Evolutionary conservation across 2,329 filamentous ascomycete genomes (phyloP).

Genomic region (Cytospora piceicola): DNA sequence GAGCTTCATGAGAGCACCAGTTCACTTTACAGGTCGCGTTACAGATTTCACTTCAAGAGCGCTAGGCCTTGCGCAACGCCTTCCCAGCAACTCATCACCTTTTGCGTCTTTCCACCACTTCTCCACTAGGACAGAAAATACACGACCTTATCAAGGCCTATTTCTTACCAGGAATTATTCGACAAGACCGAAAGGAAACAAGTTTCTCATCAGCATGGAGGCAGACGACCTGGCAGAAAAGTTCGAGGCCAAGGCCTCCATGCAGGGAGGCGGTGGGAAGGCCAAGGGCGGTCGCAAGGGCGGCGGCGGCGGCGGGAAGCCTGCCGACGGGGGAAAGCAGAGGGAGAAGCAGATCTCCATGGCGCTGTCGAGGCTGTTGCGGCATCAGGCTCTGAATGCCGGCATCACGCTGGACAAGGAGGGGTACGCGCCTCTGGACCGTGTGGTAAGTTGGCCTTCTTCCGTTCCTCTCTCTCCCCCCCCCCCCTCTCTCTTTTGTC

Average conservation of each 20-base stretch:
- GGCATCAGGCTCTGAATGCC: conserved; percentile 61
- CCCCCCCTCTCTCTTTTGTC: conserved; percentile 15
- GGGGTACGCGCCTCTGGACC: conserved; percentile 61
- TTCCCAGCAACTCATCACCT: not conserved
- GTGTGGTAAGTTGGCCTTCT: conserved; percentile 57
- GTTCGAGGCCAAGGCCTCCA: conserved; percentile 29
- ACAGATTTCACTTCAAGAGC: not conserved
- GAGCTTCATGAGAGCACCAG: not conserved
- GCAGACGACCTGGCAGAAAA: conserved; percentile 28
- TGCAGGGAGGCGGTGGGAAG: conserved; percentile 25
- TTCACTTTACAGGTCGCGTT: not conserved
- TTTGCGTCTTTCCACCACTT: not conserved
- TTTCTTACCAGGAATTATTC: not conserved
- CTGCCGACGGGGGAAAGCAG: conserved; percentile 39
- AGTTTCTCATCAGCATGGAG: conserved; percentile 18
- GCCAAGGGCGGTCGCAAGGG: conserved; percentile 35
- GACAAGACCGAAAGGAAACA: not conserved
- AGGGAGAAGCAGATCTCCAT: conserved; percentile 57
- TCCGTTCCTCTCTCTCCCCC: not conserved
- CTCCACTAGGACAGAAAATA: not conserved
- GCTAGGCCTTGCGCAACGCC: not conserved
- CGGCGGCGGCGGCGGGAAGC: conserved; percentile 38
- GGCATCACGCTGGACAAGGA: conserved; percentile 61
- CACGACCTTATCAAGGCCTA: not conserved
- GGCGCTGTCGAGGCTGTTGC: conserved; percentile 57